Evolutionary conservation across 352 stramenopile species (phyloP), one percentile per base, ranked within the genome.

Genomic region (Pythium angustatum): DNA sequence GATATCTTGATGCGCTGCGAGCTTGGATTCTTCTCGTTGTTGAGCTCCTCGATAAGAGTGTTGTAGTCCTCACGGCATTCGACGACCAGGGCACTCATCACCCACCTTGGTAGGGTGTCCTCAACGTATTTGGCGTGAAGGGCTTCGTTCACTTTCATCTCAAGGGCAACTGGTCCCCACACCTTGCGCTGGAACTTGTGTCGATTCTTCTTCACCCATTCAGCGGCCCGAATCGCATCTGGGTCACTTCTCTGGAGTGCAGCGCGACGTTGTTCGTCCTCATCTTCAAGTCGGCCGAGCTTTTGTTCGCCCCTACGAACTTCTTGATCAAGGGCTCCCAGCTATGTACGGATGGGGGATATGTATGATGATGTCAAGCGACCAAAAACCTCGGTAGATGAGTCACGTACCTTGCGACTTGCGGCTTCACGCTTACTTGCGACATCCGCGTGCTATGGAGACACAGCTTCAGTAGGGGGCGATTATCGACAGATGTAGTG

Each of bases 41-140:
- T 87, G 27, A 96, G 44, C 34, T 90, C 82, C 6, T 71, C 57
- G 17, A 94, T 74, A 56, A 96, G 80, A 4, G 75, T 87, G 58
- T 93, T 76, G 64, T 94, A 95, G 54, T 96, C 87, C 15, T 90
- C 81, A 28, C 87, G 78, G 50, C 84, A 91, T 68, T 96, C 87
- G 1, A 77, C 79, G 14, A 96, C 79, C 21, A 96, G 69, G 5
- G 82, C 79, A 21, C 73, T 77, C 60, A 94, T 75, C 22, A 94
- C 71, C 76, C 78, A 94, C 36, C 90, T 94, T 7, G 87, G 85
- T 9, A 96, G 66, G 10, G 80, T 93, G 48, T 93, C 83, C 70
- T 96, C 87, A 5, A 96, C 69, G 47, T 91, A 96, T 45, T 95
- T 91, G 0, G 87, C 86, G 43, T 95, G 81, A 1, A 90, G 81